Evolutionary conservation across 257 asterid species (phyloP).

Genomic region (Striga asiatica): DNA sequence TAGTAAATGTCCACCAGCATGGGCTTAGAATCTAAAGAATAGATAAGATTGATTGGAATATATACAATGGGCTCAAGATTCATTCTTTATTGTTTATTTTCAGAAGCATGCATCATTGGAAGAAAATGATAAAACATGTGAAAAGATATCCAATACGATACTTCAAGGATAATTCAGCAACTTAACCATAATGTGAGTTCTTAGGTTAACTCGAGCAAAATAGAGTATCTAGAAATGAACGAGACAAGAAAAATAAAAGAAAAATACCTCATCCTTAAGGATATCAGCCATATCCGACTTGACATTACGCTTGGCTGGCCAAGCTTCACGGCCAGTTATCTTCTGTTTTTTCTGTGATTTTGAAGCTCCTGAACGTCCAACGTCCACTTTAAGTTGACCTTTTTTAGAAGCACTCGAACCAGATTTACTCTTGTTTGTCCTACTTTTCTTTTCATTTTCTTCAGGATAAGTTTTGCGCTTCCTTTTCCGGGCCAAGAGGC

Average conservation of each 20-base stretch:
- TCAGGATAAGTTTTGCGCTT: constrained; percentile 21
- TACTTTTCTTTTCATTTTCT: constrained; percentile 31
- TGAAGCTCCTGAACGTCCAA: constrained; percentile 26
- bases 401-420: constrained; percentile 26
- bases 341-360: constrained; percentile 36
- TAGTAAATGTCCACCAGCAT: not conserved
- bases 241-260: constrained; percentile 9
- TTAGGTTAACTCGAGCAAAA: constrained; percentile 3
- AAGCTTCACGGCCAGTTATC: constrained; percentile 21
- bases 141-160: not conserved
- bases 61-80: not conserved
- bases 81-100: not conserved
- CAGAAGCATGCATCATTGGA: not conserved
- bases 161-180: not conserved
- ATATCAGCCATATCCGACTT: constrained; percentile 20
- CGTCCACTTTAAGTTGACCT: constrained; percentile 16
- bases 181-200: not conserved
- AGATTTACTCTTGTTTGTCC: constrained; percentile 32
- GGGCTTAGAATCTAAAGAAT: not conserved
- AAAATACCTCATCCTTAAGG: constrained; percentile 49
- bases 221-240: not conserved
- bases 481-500: constrained; percentile 35
- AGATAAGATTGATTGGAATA: not conserved
- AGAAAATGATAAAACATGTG: not conserved
- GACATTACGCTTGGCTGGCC: constrained; percentile 22